A percentile compares a stretch with the other conserved stretches of the same genome.
Evolutionary conservation across 805 yeast genomes (phyloP).

Genomic region (Ogataea polymorpha): DNA sequence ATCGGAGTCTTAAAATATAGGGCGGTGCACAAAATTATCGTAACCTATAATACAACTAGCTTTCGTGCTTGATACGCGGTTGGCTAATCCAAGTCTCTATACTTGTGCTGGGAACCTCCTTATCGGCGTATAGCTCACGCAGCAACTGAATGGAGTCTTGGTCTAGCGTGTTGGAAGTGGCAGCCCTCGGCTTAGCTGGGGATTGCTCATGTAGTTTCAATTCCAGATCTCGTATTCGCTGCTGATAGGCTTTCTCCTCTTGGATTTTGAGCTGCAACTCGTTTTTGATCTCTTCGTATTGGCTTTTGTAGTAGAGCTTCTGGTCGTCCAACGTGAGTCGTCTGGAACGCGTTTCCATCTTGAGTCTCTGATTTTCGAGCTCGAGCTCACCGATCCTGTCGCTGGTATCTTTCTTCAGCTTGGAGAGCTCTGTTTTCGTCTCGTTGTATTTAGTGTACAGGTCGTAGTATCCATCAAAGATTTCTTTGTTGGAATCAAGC

Average conservation of each 20-base stretch:
- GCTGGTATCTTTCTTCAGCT: constrained; percentile 1
- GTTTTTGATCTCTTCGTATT: constrained; percentile 18
- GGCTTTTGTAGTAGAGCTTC: constrained; percentile 14
- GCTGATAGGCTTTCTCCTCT: constrained; percentile 11
- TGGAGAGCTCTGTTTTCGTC: constrained; percentile 3
- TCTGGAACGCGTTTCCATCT: constrained; percentile 7
- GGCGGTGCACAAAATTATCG: constrained; percentile 1
- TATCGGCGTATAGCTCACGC: constrained; percentile 15
- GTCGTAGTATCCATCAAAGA: constrained; percentile 26
- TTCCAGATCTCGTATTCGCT: constrained; percentile 8
- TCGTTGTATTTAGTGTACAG: constrained; percentile 19
- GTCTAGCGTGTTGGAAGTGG: constrained; percentile 10
- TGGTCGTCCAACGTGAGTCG: constrained; percentile 9
- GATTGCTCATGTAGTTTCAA: not conserved
- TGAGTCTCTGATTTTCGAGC: constrained; percentile 11
- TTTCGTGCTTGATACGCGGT: constrained; percentile 13
- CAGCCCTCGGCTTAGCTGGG: not conserved
- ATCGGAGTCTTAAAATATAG: too few relatives aligned
- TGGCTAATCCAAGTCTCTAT: constrained; percentile 18
- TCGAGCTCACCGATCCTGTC: constrained; percentile 6
- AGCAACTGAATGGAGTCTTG: constrained; percentile 20
- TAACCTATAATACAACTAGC: not conserved
- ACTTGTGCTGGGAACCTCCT: constrained; percentile 5
- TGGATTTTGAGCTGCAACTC: constrained; percentile 11
- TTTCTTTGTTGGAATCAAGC: constrained; percentile 22